These are phyloP conservation scores for Coprinopsis sp. DNA, from an alignment of 768 basidiomycete species.

Conservation along the genomic window DNA sequence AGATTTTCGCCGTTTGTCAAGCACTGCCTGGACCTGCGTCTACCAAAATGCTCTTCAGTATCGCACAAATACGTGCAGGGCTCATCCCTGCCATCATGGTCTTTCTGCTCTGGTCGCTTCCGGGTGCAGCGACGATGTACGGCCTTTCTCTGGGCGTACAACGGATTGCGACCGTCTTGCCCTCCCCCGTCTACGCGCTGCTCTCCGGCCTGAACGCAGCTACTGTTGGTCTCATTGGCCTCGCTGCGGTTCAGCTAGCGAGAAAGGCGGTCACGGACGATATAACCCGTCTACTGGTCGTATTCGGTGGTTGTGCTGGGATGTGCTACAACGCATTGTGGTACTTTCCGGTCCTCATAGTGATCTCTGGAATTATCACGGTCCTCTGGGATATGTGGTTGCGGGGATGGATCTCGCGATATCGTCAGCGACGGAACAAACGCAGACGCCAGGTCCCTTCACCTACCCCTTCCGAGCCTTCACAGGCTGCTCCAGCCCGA, in stretches of 20 bases:
- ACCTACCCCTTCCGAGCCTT: neutral
- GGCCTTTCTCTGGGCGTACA: constrained; percentile 40
- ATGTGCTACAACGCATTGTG: constrained; percentile 48
- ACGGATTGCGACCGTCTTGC: constrained; percentile 37
- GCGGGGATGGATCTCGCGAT: constrained; percentile 12
- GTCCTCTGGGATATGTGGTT: constrained; percentile 35
- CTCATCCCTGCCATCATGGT: constrained; percentile 35
- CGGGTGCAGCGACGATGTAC: constrained; percentile 45
- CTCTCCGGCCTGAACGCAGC: constrained; percentile 52
- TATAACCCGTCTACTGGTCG: constrained; percentile 38
- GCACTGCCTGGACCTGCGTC: constrained; percentile 46
- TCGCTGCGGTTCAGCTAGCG: constrained; percentile 47
- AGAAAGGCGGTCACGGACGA: constrained; percentile 42
- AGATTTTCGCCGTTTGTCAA: constrained; percentile 44
- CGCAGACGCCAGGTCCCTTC: neutral
- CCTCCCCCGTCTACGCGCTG: constrained; percentile 41
- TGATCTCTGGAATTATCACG: constrained; percentile 33
- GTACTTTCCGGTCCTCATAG: constrained; percentile 46
- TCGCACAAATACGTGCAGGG: constrained; percentile 40
- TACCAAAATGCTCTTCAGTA: constrained; percentile 45
- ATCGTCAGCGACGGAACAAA: constrained; percentile 8
- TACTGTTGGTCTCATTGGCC: constrained; percentile 48
- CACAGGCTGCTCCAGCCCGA: neutral
- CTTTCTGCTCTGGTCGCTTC: constrained; percentile 42
- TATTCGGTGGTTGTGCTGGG: constrained; percentile 40